Conservation (phyloP, 768 basidiomycete species). For the Dacryopinax spathularia region DNA sequence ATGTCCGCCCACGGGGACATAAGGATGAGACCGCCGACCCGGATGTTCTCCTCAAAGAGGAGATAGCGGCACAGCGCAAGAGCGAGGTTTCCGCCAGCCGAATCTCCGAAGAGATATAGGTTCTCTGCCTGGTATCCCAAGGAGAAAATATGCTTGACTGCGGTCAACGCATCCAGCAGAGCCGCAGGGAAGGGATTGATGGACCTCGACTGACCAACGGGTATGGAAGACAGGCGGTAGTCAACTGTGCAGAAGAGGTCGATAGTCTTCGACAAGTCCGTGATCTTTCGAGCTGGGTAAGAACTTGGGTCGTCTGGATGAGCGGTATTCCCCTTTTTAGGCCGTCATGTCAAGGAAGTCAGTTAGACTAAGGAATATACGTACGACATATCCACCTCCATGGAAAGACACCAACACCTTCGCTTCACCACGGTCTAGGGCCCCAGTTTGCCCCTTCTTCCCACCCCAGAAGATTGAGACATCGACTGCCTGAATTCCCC, state of each 20-base stretch:
- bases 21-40: constrained; percentile 32
- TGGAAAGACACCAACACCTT: too few relatives aligned
- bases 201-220: constrained; percentile 24
- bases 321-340: background rate
- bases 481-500: too few relatives aligned
- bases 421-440: too few relatives aligned
- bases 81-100: constrained; percentile 62
- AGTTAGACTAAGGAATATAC: background rate
- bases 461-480: too few relatives aligned
- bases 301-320: background rate
- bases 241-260: constrained; percentile 29
- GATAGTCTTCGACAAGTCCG: background rate
- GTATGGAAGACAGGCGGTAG: constrained; percentile 48
- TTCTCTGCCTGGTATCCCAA: constrained; percentile 44
- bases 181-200: constrained; percentile 58
- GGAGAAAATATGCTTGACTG: constrained; percentile 43
- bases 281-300: background rate
- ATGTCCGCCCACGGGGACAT: constrained; percentile 46
- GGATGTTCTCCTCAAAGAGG: background rate
- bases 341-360: background rate
- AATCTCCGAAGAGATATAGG: constrained; percentile 59
- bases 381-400: background rate
- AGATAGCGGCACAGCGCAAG: background rate
- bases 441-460: too few relatives aligned
- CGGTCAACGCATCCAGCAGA: constrained; percentile 49